Percentiles rank a stretch among this genome's conserved stretches.
These are phyloP conservation scores for Termitomyces sp. DNA, from an alignment of 768 basidiomycete genomes.

Conservation along the genomic window DNA sequence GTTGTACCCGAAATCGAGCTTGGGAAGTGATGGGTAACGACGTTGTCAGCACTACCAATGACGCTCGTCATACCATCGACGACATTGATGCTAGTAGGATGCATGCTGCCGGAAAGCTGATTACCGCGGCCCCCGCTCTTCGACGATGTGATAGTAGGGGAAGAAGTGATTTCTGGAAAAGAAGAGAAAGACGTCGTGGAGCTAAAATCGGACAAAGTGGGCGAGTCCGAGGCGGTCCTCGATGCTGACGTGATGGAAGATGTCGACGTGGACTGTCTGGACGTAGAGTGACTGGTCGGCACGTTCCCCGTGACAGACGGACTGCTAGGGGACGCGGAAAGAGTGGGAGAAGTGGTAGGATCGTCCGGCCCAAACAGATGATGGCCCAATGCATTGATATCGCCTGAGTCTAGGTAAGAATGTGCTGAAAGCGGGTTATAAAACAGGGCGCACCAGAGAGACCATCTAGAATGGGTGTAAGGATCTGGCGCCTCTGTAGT, in stretches of 20 bases:
- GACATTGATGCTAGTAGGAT: neutral
- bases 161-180: neutral
- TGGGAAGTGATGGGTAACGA: neutral
- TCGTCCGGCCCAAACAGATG: neutral
- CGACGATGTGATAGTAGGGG: neutral
- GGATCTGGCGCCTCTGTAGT: conserved; percentile 12
- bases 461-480: neutral
- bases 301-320: neutral
- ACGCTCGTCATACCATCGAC: neutral
- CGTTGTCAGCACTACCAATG: no score
- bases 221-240: conserved; percentile 1
- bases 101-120: no score
- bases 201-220: neutral
- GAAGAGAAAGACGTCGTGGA: neutral
- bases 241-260: conserved; percentile 8
- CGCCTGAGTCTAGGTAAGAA: neutral
- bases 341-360: neutral
- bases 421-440: neutral
- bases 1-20: neutral
- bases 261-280: neutral
- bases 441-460: neutral
- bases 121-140: neutral
- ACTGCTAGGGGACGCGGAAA: neutral
- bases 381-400: neutral
- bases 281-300: neutral